Conservation (phyloP, 2,329 filamentous ascomycete genomes). For the Elsinoe necatrix region DNA sequence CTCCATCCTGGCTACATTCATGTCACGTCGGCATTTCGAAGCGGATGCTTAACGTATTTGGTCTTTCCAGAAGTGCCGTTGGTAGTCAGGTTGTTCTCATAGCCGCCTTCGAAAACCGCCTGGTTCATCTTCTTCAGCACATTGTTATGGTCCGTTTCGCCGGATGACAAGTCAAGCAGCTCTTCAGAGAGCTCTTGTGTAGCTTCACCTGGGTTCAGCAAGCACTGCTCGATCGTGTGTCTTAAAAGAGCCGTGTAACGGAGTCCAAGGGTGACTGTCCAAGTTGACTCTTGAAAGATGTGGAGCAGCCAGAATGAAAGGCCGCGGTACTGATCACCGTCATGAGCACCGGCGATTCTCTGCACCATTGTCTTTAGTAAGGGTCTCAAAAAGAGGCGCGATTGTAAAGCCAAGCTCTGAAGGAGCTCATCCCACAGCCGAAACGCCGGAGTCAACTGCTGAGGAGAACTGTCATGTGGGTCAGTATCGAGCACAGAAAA, state of each 20-base stretch:
- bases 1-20: no score
- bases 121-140: not conserved
- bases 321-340: not conserved
- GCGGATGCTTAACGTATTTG: not conserved
- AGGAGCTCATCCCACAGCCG: not conserved
- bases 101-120: not conserved
- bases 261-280: not conserved
- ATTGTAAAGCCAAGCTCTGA: not conserved
- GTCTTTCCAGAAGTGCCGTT: not conserved
- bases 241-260: not conserved
- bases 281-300: not conserved
- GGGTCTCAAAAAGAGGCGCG: not conserved
- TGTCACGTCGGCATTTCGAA: not conserved
- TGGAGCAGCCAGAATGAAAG: not conserved
- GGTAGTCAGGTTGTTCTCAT: no score
- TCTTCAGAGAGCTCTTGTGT: conserved; percentile 27
- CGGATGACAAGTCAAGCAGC: not conserved
- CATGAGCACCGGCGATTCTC: not conserved
- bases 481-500: no score
- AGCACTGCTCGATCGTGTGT: conserved; percentile 26
- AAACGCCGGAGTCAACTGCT: not conserved
- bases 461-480: not conserved
- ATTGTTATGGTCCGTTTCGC: not conserved
- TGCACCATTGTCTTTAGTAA: not conserved
- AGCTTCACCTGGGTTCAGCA: conserved; percentile 33